phyloP scores from a whole-genome alignment of 257 asterid genomes.

The Solanum verrucosum region DNA sequence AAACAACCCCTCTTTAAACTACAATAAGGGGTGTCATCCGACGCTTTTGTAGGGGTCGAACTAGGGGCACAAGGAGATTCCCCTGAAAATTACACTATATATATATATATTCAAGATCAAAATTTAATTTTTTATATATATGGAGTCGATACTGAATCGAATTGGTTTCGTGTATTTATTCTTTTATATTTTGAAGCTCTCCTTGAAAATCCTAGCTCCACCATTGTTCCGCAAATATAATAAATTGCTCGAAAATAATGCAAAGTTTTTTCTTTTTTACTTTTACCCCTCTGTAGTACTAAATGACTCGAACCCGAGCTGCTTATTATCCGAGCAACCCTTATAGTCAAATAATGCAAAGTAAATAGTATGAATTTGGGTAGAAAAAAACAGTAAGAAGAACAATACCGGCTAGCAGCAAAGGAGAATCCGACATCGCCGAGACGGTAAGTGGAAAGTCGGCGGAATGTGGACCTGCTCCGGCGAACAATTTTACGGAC shows the following conservation, averaged over 20 bases:
- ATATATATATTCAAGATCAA: neutral
- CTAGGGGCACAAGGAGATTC: neutral
- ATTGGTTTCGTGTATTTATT: neutral
- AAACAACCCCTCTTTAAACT: neutral
- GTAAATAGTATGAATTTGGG: neutral
- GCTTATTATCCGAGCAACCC: neutral
- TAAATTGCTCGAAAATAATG: neutral
- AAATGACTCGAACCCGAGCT: neutral
- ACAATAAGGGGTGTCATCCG: neutral
- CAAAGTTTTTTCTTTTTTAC: neutral
- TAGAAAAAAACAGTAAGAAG: neutral
- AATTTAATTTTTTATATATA: neutral
- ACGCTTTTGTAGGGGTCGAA: neutral
- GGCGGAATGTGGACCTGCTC: slow-evolving; percentile 3
- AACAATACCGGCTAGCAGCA: slow-evolving; percentile 8
- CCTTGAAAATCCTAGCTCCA: neutral
- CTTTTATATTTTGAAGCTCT: neutral
- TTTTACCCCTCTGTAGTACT: neutral
- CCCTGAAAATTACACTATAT: neutral
- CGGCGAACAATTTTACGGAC: slow-evolving; percentile 11
- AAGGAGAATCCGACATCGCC: slow-evolving; percentile 8
- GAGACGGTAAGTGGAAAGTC: slow-evolving; percentile 4
- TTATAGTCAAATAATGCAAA: neutral
- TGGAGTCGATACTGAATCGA: neutral
- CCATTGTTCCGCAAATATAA: neutral